Evolutionary conservation across 345 rosid genomes (phyloP), one percentile per base, ranked within the genome.

Genomic region (Camelina hispida): DNA sequence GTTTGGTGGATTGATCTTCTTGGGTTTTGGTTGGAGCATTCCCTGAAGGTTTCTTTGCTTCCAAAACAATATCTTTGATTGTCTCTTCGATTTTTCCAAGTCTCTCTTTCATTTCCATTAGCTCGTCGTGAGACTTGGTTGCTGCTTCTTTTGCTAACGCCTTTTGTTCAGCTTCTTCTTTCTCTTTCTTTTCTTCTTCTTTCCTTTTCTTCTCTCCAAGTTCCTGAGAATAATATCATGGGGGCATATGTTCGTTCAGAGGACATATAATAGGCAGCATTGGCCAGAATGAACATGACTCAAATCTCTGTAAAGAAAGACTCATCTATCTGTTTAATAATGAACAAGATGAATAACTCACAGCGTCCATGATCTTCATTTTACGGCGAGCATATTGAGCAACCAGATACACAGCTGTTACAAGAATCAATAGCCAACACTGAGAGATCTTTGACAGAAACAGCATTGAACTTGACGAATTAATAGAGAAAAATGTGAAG

Each of bases 301-400:
- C 43, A 37, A 37, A 37, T 37, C 40, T 37, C 40, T 37, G 0
- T 34, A 40, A 10, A 28, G 30, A 40, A 40, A 40, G 12, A 40
- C 43, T 11, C 13, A 40, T 34, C 37, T 10, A 40, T 40, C 43
- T 3, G 43, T 40, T 3, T 10, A 40, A 11, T 40, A 11, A 10
- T 11, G 14, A 57, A 69, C 22, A 9, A 66, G 62, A 25, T 22
- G 35, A 37, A 34, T 16, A 16, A 54, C 43, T 91, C 80, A 88
- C 97, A 54, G 88, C 93, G 44, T 94, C 97, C 96, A 94, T 89
- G 74, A 76, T 85, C 82, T 81, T 86, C 89, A 94, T 91, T 69
- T 86, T 91, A 69, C 60, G 82, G 32, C 93, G 91, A 76, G 97
- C 93, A 78, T 88, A 91, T 64, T 87, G 91, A 63, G 98, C 97